Evolutionary conservation across 2,329 filamentous ascomycete species (phyloP), one percentile per base, ranked within the genome.

Genomic region (Exophiala oligosperma): DNA sequence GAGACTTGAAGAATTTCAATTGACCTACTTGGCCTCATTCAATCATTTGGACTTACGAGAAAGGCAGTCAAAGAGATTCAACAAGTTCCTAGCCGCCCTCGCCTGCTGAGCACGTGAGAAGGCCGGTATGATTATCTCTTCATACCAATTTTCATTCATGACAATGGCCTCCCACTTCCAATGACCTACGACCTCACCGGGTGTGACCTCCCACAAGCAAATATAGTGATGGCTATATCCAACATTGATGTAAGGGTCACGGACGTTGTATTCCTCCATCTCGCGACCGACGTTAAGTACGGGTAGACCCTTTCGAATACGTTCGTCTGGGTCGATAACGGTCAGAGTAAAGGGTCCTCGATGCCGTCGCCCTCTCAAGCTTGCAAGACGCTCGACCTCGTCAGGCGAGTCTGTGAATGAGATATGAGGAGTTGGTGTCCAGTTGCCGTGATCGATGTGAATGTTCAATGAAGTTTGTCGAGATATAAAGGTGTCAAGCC

Each of bases 171-270:
- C 23, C 41, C 50, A 63, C 49, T 44, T 14, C 61, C 56, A 64
- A 24, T 49, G 21, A 32, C 61, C 56, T 23, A 62, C 35, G 28
- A 64, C 50, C 56, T 64, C 60, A 29, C 21, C 43, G 32, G 52
- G 44, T 46, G 61, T 46, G 46, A 64, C 60, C 54, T 62, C 54
- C 61, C 59, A 64, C 49, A 64, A 49, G 59, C 60, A 64, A 46
- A 63, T 28, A 47, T 60, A 57, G 60, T 60, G 56, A 60, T 63
- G 40, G 24, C 46, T 49, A 38, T 64, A 63, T 47, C 59, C 60
- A 48, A 49, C 32, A 49, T 57, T 63, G 3, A 24, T 7, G 43
- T 64, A 62, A 14, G 59, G 60, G 46, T 63, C 55, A 51, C n/a
- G 23, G 8, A 64, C 41, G 21, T 37, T 35, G 49, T 62, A 64